Evolutionary conservation across 164 flowering plant genomes (phyloP), one percentile per base, ranked within the genome.

Genomic region (Pachysandra terminalis): DNA sequence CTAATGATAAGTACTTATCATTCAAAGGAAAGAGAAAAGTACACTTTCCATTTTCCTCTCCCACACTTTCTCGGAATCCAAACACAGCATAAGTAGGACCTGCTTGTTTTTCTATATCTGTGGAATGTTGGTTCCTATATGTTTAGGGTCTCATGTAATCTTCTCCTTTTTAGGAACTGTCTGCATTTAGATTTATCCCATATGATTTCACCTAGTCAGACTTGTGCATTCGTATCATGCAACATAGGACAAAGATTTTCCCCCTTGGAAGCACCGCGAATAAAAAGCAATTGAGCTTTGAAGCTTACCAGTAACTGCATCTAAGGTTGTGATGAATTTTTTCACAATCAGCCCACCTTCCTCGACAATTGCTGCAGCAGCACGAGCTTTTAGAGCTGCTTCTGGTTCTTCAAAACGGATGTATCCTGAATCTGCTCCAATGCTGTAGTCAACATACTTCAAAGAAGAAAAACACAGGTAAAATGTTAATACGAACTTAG

Each of bases 321-420:
- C 98, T 49, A 94, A 72, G 56, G 76, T 68, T 40, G 86, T 91
- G 58, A 89, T 69, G 64, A 32, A 90, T 66, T 85, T 90, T 70
- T 94, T 94, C 74, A 94, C 96, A 5, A 61, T 22, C 40, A 94
- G 68, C 37, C 96, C 98, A 54, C 84, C 91, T 67, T 86, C 86
- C 19, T 84, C 88, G 61, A 81, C 68, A 41, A 94, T 81, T 35
- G 83, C 97, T 24, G 91, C 97, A 68, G 91, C 93, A 74, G 97
- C 97, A 70, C 96, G 93, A 63, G 96, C 91, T 80, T 91, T 94
- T 75, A 89, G 96, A 60, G 93, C 82, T 64, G 83, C 89, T 72
- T 85, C 92, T 56, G 91, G 84, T 56, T 78, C 83, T 68, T 94
- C 98, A 80, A 83, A 94, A 65, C 97, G 80, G 54, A 94, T 77